Conservation (phyloP, 495 filamentous ascomycete genomes). For the Penicillium bialowiezense region DNA sequence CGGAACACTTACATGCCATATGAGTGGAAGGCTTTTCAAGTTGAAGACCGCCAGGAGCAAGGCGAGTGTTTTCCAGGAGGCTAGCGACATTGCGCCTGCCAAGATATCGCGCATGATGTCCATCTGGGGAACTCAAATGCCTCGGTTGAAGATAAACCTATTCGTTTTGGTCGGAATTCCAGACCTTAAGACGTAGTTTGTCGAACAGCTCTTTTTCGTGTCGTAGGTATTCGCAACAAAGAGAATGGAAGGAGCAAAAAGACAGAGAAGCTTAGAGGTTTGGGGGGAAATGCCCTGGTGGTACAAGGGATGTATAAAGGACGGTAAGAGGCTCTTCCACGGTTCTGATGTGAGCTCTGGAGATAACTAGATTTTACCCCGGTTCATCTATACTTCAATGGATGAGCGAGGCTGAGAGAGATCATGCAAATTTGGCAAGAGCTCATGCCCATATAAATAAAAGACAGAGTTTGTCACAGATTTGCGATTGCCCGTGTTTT, state of each 20-base stretch:
- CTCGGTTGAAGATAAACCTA: no score
- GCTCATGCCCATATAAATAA: background rate
- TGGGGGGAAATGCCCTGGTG: no score
- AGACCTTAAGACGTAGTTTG: no score
- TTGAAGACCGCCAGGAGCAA: conserved; percentile 56
- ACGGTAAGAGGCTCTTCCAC: no score
- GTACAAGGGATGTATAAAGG: no score
- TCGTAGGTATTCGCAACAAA: no score
- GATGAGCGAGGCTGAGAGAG: background rate
- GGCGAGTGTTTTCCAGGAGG: conserved; percentile 52
- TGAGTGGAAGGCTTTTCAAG: conserved; percentile 58
- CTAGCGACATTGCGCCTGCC: conserved; percentile 22
- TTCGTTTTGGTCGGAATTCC: no score
- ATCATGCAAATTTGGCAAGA: background rate
- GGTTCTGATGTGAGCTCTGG: background rate
- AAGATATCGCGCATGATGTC: conserved; percentile 26
- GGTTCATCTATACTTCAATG: conserved; percentile 1
- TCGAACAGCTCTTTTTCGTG: no score
- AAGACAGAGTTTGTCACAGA: background rate
- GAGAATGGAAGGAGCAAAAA: no score
- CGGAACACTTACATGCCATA: conserved; percentile 60
- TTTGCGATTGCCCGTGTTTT: background rate
- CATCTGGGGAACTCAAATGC: conserved; percentile 1
- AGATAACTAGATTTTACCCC: conserved; percentile 8
- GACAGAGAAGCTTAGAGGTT: no score